Percentiles rank a stretch among this genome's conserved stretches.
Conservation (phyloP, 441 rosid genomes). For the Jatropha podagrica region DNA sequence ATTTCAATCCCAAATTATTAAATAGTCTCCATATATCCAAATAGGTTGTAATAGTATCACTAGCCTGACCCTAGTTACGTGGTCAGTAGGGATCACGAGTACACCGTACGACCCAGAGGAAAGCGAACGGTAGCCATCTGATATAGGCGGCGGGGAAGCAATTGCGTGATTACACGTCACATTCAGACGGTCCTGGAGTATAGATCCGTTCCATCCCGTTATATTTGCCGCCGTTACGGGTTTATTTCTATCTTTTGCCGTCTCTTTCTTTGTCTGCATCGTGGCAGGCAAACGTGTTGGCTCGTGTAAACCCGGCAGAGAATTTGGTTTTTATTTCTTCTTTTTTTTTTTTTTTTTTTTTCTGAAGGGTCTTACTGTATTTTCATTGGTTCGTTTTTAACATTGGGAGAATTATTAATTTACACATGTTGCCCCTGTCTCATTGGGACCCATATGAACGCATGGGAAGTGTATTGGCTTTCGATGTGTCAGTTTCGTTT, state of each 20-base stretch:
- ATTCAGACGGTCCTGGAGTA: not conserved
- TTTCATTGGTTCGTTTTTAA: not conserved
- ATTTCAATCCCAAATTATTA: too few species aligned
- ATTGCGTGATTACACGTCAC: constrained; percentile 25
- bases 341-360: not conserved
- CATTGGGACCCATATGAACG: constrained; percentile 33
- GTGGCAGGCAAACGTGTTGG: constrained; percentile 57
- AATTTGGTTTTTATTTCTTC: constrained; percentile 14
- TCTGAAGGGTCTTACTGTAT: not conserved
- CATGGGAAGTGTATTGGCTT: constrained; percentile 12
- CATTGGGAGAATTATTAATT: not conserved
- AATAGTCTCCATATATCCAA: too few species aligned
- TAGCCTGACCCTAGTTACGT: not conserved
- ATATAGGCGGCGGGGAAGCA: constrained; percentile 23
- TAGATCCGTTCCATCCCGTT: constrained; percentile 22
- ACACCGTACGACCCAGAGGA: constrained; percentile 13
- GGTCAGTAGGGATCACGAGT: constrained; percentile 16
- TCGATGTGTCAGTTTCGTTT: not conserved
- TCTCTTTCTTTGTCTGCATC: constrained; percentile 43
- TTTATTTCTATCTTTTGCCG: constrained; percentile 8
- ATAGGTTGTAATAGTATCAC: too few species aligned
- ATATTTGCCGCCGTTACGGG: constrained; percentile 20
- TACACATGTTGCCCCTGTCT: constrained; percentile 25
- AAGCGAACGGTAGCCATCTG: constrained; percentile 22
- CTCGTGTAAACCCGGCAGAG: constrained; percentile 42